Percentiles rank a stretch among this genome's conserved stretches.
phyloP scores from a whole-genome alignment of 2,329 filamentous ascomycete species.

The Trichothecium roseum region DNA sequence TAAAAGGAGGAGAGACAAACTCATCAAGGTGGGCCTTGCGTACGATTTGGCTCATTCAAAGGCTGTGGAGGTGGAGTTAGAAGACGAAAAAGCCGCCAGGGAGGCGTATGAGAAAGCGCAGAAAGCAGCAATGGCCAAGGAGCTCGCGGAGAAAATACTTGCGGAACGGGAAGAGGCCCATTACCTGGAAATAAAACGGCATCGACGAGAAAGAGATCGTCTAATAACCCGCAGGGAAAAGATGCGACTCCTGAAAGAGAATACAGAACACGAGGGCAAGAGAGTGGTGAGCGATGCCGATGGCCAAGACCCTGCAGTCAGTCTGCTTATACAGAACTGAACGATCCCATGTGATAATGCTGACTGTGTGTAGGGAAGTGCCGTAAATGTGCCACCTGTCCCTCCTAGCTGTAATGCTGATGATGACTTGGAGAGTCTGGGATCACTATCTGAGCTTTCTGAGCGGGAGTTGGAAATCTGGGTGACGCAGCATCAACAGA shows the following conservation, averaged over 20 bases:
- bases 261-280: constrained; percentile 15
- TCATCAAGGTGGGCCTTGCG: constrained; percentile 57
- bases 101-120: constrained; percentile 32
- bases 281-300: constrained; percentile 2
- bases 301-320: background rate
- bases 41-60: constrained; percentile 64
- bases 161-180: constrained; percentile 25
- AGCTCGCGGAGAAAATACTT: constrained; percentile 25
- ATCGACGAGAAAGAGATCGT: constrained; percentile 18
- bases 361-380: constrained; percentile 2
- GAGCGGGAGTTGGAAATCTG: constrained; percentile 27
- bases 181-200: constrained; percentile 25
- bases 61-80: constrained; percentile 38
- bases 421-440: constrained; percentile 17
- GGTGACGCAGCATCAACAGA: constrained; percentile 8
- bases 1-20: constrained; percentile 56
- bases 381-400: constrained; percentile 7
- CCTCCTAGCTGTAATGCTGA: constrained; percentile 6
- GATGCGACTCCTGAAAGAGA: constrained; percentile 50
- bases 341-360: constrained; percentile 5
- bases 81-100: constrained; percentile 35
- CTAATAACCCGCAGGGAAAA: constrained; percentile 70
- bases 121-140: constrained; percentile 16
- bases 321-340: constrained; percentile 13
- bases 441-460: constrained; percentile 26